Percentiles rank a stretch among this genome's conserved stretches.
Evolutionary conservation across 345 rosid genomes (phyloP).

Genomic region (Pugionium dolabratum): DNA sequence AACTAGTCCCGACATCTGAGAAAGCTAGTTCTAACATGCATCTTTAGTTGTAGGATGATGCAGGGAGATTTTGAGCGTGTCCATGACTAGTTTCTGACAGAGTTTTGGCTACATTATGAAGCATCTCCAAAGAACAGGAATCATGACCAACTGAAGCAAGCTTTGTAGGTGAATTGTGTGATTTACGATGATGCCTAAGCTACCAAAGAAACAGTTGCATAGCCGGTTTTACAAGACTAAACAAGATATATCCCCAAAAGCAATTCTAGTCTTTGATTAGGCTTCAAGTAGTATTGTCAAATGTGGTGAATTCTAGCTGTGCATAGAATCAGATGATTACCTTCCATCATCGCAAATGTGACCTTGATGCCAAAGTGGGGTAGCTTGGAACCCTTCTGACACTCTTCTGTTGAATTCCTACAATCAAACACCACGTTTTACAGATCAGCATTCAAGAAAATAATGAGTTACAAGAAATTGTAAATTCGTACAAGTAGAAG

Average conservation of each 20-base stretch:
- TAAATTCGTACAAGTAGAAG: neutral
- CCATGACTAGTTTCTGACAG: neutral
- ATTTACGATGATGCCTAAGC: constrained; percentile 13
- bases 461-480: constrained; percentile 2
- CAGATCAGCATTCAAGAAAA: constrained; percentile 6
- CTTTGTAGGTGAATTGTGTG: constrained; percentile 11
- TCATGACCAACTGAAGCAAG: constrained; percentile 16
- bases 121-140: constrained; percentile 3
- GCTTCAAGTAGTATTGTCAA: constrained; percentile 12
- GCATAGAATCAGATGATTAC: constrained; percentile 16
- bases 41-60: neutral
- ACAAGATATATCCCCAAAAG: constrained; percentile 13
- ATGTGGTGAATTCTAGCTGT: neutral
- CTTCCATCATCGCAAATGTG: constrained; percentile 62
- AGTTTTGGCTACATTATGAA: constrained; percentile 1
- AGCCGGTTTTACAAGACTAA: constrained; percentile 9
- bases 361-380: constrained; percentile 96
- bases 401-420: constrained; percentile 80
- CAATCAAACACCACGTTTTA: constrained; percentile 23
- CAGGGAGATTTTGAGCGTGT: neutral
- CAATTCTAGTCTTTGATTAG: neutral
- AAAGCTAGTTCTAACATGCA: neutral
- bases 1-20: constrained; percentile 6
- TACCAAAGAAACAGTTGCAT: constrained; percentile 11
- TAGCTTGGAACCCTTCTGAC: constrained; percentile 87